Base-by-base conservation (phyloP, 768 basidiomycete species). In the Boletus vermiculosoides region DNA sequence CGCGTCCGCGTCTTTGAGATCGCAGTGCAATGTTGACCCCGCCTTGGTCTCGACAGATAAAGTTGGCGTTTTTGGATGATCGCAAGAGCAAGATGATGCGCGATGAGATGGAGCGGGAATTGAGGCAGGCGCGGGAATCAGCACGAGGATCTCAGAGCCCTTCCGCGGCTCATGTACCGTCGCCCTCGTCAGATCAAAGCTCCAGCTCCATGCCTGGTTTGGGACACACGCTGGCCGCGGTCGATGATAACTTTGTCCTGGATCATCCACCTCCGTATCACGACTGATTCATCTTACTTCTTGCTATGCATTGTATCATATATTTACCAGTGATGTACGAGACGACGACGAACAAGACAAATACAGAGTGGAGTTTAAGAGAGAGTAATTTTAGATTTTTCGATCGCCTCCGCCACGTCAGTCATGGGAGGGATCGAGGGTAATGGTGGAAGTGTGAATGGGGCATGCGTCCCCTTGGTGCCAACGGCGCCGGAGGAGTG, bases 21-120 rank as follows among this genome's bases (percentile, higher is more conserved):
- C 20, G 16, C 2, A 3, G 10, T 51, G n/a, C n/a, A 52, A 20
- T 50, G 49, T 51, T 51, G 59, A 61, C 9, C 9, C 20, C 1
- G 7, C 16, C 13, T 12, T 18, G 10, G 13, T 10, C 18, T 39
- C 11, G 18, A 44, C 60, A 92, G 91, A 84, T 88, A n/a, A 89
- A 85, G 67, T 71, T 91, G 49, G 86, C 86, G 2, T 92, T 83
- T 67, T 78, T 91, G 64, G 92, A 94, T 46, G 92, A 94, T 66
- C 80, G 92, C 50, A 86, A 78, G 65, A 71, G 74, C 1, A 86
- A 84, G 64, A 68, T 73, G 63, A 51, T 80, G 56, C 71, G 70
- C 9, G 84, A 90, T 56, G 75, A 86, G 63, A 76, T 83, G 60
- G 90, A 92, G 59, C 80, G 73, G 66, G 74, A 82, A 57, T 73